Base-by-base conservation (phyloP, 768 basidiomycete genomes). In the Hemileccinum rubropunctum region DNA sequence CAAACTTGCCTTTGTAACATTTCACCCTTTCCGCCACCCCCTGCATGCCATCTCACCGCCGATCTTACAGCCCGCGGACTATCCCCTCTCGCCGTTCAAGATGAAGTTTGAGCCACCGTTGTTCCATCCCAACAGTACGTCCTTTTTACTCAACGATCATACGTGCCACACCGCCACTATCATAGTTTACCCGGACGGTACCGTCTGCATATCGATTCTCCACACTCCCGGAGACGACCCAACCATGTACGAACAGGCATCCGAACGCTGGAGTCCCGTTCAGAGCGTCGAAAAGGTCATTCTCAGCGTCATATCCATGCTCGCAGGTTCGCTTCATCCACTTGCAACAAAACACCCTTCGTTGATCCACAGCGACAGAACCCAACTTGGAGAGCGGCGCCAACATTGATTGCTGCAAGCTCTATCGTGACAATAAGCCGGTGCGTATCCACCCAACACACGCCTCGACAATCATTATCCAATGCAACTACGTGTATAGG, bases 101-200 rank as follows among this genome's bases (percentile, higher is more conserved):
- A 98, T 99, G 97, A 92, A 82, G 63, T 99, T 99, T 62, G 94
- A 98, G 39, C 97, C 97, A 3, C 95, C 95, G 3, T 68, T 99
- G 48, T 90, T 98, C 71, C 97, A 99, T 71, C 97, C 97, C 15
- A 99, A 99, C 68, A 88, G 97, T 95, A 58, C 69, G 88, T 72
- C 45, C 27, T 41, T 33, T 42, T 44, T 32, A 47, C 49, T 40
- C 28, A 8, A 13, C 6, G 23, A 30, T 30, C 28, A 4, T 8
- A 30, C 9, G 27, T 4, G 2, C 9, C 28, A 30, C 28, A 9
- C 8, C 28, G 27, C 27, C 27, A 28, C 27, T 28, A 30, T 30
- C 28, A 30, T 18, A 98, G 95, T 98, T 59, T 99, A 99, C 70
- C 76, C 94, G 3, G 93, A 95, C 61, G 97, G 97, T 18, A 95